These are phyloP conservation scores for Fragosphaeria purpurea DNA, from an alignment of 2,329 filamentous ascomycete genomes.

Conservation along the genomic window DNA sequence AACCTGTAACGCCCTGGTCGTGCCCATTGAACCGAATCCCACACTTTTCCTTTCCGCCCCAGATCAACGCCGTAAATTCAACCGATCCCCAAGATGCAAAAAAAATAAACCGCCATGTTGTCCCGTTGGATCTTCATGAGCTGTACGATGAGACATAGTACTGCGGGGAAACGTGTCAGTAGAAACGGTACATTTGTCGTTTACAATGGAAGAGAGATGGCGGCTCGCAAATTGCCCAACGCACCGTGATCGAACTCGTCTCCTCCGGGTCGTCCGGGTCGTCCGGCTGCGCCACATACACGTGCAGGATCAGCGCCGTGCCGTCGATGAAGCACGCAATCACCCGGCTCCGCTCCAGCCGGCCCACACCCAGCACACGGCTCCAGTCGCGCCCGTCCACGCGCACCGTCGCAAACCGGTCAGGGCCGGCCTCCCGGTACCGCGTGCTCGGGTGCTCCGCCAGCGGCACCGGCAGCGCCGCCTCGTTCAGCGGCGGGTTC, in stretches of 20 bases:
- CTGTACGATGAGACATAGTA: conserved; percentile 32
- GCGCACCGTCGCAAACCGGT: conserved; percentile 78
- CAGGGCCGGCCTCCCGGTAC: conserved; percentile 66
- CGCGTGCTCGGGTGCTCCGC: conserved; percentile 72
- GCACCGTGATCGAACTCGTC: conserved; percentile 65
- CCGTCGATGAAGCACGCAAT: conserved; percentile 85
- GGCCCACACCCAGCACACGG: conserved; percentile 81
- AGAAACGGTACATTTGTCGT: too few relatives aligned
- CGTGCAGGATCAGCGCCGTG: conserved; percentile 72
- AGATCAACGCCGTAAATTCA: too few relatives aligned
- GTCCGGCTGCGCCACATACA: conserved; percentile 65
- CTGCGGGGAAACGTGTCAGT: conserved; percentile 9
- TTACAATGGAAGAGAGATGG: too few relatives aligned
- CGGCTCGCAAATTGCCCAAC: too few relatives aligned
- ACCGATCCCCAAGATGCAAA: too few relatives aligned
- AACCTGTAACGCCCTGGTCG: too few relatives aligned
- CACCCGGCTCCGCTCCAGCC: conserved; percentile 70
- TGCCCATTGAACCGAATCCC: too few relatives aligned
- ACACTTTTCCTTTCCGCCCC: too few relatives aligned
- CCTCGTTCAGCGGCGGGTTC: conserved; percentile 79
- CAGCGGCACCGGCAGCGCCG: conserved; percentile 60
- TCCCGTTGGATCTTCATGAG: conserved; percentile 10
- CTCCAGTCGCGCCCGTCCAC: conserved; percentile 95
- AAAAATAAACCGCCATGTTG: too few relatives aligned
- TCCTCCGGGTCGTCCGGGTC: conserved; percentile 44